A percentile compares a stretch with the other conserved stretches of the same genome.
These are phyloP conservation scores for Auricularia sp. DNA, from an alignment of 768 basidiomycete genomes.

Conservation along the genomic window DNA sequence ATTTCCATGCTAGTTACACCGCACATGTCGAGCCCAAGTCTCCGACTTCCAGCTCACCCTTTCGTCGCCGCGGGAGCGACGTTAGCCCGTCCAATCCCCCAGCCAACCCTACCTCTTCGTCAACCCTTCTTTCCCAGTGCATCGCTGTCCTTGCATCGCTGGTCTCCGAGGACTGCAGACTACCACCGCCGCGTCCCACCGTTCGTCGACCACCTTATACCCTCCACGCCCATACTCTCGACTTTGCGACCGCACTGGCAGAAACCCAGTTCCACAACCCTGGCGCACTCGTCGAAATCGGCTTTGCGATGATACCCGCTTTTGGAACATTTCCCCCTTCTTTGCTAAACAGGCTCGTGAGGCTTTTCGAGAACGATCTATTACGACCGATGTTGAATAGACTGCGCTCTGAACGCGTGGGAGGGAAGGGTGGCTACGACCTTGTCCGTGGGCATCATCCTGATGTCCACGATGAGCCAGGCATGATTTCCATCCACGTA, in stretches of 20 bases:
- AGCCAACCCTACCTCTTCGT: too few relatives aligned
- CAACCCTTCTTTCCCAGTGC: slow-evolving; percentile 41
- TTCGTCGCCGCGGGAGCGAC: background rate
- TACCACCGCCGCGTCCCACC: slow-evolving; percentile 44
- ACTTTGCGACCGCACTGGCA: slow-evolving; percentile 59
- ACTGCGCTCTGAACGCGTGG: slow-evolving; percentile 24
- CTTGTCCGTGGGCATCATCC: background rate
- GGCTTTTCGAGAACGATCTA: slow-evolving; percentile 57
- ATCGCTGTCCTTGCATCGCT: slow-evolving; percentile 53
- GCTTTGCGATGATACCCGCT: slow-evolving; percentile 62
- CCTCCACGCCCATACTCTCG: slow-evolving; percentile 60
- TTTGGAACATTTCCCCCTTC: slow-evolving; percentile 54
- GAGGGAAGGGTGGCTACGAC: background rate
- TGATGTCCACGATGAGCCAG: slow-evolving; percentile 10
- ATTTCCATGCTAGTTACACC: background rate
- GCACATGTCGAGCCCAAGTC: background rate
- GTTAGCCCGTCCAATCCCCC: background rate
- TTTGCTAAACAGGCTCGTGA: slow-evolving; percentile 53
- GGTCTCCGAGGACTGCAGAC: slow-evolving; percentile 63
- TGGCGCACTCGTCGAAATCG: slow-evolving; percentile 46
- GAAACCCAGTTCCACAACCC: slow-evolving; percentile 43
- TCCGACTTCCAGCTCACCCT: background rate
- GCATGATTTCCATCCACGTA: slow-evolving; percentile 51
- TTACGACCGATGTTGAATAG: slow-evolving; percentile 44
- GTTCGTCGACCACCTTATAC: slow-evolving; percentile 63